Evolutionary conservation across 2,329 filamentous ascomycete genomes (phyloP).

Genomic region (Claviceps humidiphila): DNA sequence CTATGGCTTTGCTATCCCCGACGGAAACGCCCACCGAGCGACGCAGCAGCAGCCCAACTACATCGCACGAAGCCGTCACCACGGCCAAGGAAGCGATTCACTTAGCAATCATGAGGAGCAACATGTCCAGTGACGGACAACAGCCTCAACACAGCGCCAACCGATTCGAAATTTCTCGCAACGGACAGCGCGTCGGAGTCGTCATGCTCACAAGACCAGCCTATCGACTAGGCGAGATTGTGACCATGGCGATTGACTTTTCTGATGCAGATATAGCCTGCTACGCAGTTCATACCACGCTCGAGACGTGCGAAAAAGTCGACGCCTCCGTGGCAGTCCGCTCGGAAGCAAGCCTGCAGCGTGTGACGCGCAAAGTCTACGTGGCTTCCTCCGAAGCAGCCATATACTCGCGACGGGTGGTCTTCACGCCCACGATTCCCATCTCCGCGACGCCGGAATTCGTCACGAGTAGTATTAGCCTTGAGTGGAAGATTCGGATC

Average conservation of each 20-base stretch:
- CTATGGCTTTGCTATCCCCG: conserved; percentile 56
- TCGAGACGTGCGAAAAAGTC: conserved; percentile 80
- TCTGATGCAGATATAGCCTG: conserved; percentile 62
- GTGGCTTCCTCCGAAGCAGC: conserved; percentile 69
- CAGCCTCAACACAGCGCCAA: conserved; percentile 55
- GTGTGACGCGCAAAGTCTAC: conserved; percentile 74
- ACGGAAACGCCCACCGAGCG: conserved; percentile 45
- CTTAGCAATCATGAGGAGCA: conserved; percentile 75
- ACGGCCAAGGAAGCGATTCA: conserved; percentile 79
- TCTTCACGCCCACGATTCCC: conserved; percentile 76
- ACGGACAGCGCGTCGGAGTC: conserved; percentile 81
- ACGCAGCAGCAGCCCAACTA: conserved; percentile 25
- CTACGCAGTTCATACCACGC: conserved; percentile 69
- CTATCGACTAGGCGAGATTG: conserved; percentile 77
- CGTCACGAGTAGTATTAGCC: conserved; percentile 71
- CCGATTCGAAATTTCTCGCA: conserved; percentile 86
- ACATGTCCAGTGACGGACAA: conserved; percentile 50
- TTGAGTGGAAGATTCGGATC: conserved; percentile 80
- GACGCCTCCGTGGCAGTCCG: conserved; percentile 69
- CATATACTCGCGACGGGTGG: conserved; percentile 63
- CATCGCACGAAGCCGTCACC: conserved; percentile 39
- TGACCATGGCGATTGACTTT: conserved; percentile 79
- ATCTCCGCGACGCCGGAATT: conserved; percentile 79
- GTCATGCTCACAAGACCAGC: conserved; percentile 79
- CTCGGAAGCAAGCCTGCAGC: conserved; percentile 71